phyloP scores from a whole-genome alignment of 2,329 filamentous ascomycete species.

The Fusarium udum region DNA sequence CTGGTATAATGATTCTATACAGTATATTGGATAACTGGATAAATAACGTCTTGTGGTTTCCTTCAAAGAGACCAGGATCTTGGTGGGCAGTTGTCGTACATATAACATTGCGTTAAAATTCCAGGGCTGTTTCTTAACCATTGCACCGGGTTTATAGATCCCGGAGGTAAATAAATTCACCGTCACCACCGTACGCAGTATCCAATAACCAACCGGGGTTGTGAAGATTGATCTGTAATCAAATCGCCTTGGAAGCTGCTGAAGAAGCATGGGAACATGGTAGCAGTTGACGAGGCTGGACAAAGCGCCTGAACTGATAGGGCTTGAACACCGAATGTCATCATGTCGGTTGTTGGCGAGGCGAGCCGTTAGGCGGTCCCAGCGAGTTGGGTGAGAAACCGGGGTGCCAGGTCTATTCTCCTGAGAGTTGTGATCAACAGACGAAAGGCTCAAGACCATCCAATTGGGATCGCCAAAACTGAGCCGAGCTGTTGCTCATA shows the following conservation, averaged over 20 bases:
- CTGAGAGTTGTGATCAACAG: slow-evolving; percentile 30
- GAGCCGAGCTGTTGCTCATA: slow-evolving; percentile 11
- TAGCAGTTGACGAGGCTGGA: slow-evolving; percentile 6
- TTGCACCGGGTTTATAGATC: slow-evolving; percentile 4
- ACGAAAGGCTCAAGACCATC: slow-evolving; percentile 1
- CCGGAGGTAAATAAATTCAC: slow-evolving; percentile 18
- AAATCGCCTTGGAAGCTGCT: slow-evolving; percentile 23
- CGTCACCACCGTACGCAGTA: slow-evolving; percentile 30
- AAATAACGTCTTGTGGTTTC: slow-evolving; percentile 4
- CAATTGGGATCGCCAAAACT: slow-evolving; percentile 7
- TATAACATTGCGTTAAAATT: slow-evolving; percentile 22
- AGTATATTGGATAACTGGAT: not conserved
- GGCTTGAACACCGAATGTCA: slow-evolving; percentile 38
- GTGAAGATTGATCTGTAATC: slow-evolving; percentile 27
- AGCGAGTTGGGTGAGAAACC: slow-evolving; percentile 37
- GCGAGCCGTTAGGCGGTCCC: slow-evolving; percentile 43
- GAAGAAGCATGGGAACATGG: slow-evolving; percentile 10
- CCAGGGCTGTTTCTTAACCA: slow-evolving; percentile 25
- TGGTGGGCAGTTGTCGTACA: slow-evolving; percentile 9
- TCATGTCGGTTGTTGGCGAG: slow-evolving; percentile 43
- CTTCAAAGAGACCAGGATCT: not conserved
- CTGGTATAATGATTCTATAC: not conserved
- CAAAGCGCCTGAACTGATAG: slow-evolving; percentile 22
- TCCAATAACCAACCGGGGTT: slow-evolving; percentile 10
- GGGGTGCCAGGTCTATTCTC: slow-evolving; percentile 29